These are phyloP conservation scores for Aspergillus tubingensis DNA, from an alignment of 2,329 filamentous ascomycete species.

Conservation along the genomic window DNA sequence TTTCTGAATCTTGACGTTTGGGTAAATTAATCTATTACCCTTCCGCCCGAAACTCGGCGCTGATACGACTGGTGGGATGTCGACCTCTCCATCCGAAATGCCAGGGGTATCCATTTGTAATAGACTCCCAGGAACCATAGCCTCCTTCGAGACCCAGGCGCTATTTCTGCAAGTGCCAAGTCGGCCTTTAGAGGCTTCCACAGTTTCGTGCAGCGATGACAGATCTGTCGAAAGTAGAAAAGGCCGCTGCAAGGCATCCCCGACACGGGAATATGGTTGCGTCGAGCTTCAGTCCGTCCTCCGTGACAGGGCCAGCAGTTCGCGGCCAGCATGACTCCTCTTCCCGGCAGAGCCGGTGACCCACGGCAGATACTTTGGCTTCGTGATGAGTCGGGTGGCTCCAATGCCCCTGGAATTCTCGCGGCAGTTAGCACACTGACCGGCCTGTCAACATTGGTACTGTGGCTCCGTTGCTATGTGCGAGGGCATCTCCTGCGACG, in stretches of 20 bases:
- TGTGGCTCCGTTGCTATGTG: conserved; percentile 51
- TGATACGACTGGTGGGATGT: neutral
- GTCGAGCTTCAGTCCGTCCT: neutral
- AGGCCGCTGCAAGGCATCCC: neutral
- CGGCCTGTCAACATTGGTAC: conserved; percentile 39
- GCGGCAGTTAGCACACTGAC: conserved; percentile 45
- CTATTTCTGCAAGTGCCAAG: neutral
- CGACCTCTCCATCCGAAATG: neutral
- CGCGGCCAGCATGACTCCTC: neutral
- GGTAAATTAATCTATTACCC: neutral
- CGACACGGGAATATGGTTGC: neutral
- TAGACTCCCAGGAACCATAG: neutral
- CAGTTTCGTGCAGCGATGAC: neutral
- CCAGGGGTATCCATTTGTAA: neutral
- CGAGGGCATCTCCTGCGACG: conserved; percentile 50
- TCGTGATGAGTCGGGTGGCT: neutral
- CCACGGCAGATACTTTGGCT: neutral
- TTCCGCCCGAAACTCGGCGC: neutral
- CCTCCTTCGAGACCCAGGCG: neutral
- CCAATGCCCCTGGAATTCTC: conserved; percentile 34
- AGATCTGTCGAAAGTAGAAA: neutral
- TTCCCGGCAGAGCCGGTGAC: neutral
- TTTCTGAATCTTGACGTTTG: neutral
- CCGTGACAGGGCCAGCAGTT: neutral
- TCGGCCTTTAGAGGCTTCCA: neutral